These are phyloP conservation scores for Thraustochytrium sp. DNA, from an alignment of 352 stramenopile species.

Conservation along the genomic window DNA sequence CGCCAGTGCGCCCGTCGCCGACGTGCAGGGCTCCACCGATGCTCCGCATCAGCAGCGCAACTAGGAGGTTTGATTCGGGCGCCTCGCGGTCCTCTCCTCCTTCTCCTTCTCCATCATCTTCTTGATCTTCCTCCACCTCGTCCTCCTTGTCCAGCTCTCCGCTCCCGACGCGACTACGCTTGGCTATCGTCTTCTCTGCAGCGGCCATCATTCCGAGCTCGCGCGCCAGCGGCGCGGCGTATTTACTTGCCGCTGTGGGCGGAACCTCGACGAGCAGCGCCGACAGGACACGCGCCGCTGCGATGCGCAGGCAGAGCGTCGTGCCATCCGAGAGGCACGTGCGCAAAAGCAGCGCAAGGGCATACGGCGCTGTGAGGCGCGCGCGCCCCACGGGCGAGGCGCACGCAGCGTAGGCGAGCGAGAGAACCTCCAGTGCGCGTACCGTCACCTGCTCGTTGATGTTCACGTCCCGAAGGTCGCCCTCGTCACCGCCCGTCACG, in stretches of 20 bases:
- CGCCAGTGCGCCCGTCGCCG: not conserved
- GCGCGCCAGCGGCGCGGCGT: not conserved
- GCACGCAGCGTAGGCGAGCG: slow-evolving; percentile 17
- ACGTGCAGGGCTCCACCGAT: not conserved
- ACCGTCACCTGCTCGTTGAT: not conserved
- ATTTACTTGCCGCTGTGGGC: not conserved
- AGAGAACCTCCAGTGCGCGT: not conserved
- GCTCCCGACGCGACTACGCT: no score
- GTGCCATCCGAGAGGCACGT: not conserved
- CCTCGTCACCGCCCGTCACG: not conserved
- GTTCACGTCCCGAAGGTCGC: not conserved
- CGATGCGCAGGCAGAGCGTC: not conserved
- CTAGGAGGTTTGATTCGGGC: not conserved
- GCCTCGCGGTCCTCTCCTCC: not conserved
- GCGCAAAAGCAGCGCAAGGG: not conserved
- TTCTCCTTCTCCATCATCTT: no score
- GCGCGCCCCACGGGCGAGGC: slow-evolving; percentile 19
- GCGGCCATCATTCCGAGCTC: not conserved
- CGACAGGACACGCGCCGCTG: not conserved
- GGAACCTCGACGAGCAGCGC: not conserved
- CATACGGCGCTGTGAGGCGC: not conserved
- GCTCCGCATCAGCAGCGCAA: not conserved
- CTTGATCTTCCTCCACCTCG: no score
- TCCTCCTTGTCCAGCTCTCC: no score
- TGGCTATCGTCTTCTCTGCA: no score